Percentiles rank a stretch among this genome's conserved stretches.
These are phyloP conservation scores for Fraxinus velutina DNA, from an alignment of 305 asterid species.

Conservation along the genomic window DNA sequence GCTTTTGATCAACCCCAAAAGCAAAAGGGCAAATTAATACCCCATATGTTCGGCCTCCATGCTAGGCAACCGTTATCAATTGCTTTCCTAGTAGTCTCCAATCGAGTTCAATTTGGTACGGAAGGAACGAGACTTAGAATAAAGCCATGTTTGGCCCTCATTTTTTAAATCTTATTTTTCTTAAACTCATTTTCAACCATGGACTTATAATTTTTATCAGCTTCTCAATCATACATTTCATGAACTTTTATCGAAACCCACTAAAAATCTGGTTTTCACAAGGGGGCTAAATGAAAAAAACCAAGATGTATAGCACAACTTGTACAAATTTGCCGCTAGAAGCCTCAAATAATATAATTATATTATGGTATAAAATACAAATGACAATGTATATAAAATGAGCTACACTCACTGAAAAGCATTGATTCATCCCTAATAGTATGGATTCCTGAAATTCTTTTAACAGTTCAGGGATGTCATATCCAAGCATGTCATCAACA, in stretches of 20 bases:
- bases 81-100: too few species aligned
- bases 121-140: background rate
- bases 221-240: background rate
- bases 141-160: background rate
- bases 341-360: background rate
- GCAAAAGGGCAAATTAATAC: background rate
- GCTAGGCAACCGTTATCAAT: too few species aligned
- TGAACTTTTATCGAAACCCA: background rate
- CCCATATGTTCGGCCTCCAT: background rate
- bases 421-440: conserved; percentile 35
- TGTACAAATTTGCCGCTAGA: background rate
- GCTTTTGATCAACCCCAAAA: too few species aligned
- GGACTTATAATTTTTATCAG: background rate
- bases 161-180: background rate
- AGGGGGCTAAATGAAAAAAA: background rate
- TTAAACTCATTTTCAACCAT: background rate
- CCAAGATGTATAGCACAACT: background rate
- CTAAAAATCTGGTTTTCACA: background rate
- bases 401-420: background rate
- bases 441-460: conserved; percentile 88
- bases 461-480: conserved; percentile 83
- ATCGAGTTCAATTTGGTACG: background rate
- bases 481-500: conserved; percentile 95
- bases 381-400: background rate
- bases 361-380: background rate